phyloP scores from a whole-genome alignment of 345 rosid species.

The Ricinus communis region DNA sequence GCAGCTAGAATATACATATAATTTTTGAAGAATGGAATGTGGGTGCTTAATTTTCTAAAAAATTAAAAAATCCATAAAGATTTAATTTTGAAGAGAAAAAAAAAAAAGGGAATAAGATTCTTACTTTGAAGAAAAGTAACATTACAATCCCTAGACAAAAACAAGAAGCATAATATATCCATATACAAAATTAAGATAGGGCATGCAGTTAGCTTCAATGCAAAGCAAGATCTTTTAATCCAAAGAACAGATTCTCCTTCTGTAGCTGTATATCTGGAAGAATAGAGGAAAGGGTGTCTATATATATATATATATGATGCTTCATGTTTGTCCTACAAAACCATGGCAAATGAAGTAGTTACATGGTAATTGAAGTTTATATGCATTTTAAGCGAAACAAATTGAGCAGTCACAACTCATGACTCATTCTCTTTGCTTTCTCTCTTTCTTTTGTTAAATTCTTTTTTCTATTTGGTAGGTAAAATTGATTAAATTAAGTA shows the following conservation, averaged over 20 bases:
- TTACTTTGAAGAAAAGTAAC: slow-evolving; percentile 32
- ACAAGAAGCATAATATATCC: slow-evolving; percentile 30
- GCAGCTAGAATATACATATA: slow-evolving; percentile 12
- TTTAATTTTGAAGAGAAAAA: slow-evolving; percentile 16
- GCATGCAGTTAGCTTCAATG: slow-evolving; percentile 31
- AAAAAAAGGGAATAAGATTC: slow-evolving; percentile 35
- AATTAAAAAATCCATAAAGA: not conserved
- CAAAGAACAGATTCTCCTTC: slow-evolving; percentile 29
- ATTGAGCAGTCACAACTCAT: not conserved
- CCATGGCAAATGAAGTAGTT: not conserved
- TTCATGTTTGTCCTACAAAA: slow-evolving; percentile 23
- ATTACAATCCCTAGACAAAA: slow-evolving; percentile 23
- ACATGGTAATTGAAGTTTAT: not conserved
- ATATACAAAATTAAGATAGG: not conserved
- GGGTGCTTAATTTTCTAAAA: no score
- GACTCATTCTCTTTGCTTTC: not conserved
- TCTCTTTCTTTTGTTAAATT: no score
- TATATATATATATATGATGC: slow-evolving; percentile 21
- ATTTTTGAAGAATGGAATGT: not conserved
- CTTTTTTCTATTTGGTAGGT: no score
- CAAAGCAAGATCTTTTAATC: slow-evolving; percentile 32
- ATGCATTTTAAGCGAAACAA: slow-evolving; percentile 6
- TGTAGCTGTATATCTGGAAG: not conserved
- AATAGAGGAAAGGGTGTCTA: not conserved
- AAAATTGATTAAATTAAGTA: no score